Percentiles rank a stretch among this genome's conserved stretches.
These are phyloP conservation scores for Xylaria acuta DNA, from an alignment of 495 filamentous ascomycete genomes.

Conservation along the genomic window DNA sequence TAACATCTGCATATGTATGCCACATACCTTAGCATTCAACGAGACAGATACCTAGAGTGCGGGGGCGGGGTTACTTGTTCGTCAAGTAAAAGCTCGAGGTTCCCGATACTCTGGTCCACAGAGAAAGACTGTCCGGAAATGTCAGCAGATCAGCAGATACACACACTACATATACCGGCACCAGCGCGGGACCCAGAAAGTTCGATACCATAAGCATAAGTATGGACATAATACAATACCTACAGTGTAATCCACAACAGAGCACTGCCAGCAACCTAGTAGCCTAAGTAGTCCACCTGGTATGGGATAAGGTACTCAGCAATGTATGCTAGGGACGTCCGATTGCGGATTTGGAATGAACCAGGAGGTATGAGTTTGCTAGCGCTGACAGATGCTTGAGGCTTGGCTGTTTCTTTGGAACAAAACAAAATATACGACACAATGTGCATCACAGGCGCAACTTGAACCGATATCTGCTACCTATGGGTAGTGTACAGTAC, in stretches of 20 bases:
- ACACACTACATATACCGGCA: neutral
- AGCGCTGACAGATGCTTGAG: constrained; percentile 22
- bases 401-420: neutral
- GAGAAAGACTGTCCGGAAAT: neutral
- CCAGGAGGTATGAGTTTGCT: constrained; percentile 22
- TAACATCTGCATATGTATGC: constrained; percentile 12
- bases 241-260: constrained; percentile 2
- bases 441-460: neutral
- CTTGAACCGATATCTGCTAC: constrained; percentile 1
- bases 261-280: neutral
- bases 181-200: neutral
- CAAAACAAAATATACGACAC: neutral
- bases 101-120: constrained; percentile 12
- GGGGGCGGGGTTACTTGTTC: constrained; percentile 20
- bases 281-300: neutral
- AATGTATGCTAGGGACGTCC: constrained; percentile 14
- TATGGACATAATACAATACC: neutral
- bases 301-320: constrained; percentile 1
- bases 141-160: constrained; percentile 9
- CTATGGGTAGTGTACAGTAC: no score
- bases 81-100: neutral
- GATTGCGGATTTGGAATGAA: constrained; percentile 25
- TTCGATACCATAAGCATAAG: neutral
- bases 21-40: neutral
- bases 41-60: constrained; percentile 12